phyloP scores from a whole-genome alignment of 73 alveolate species.

The Durusdinium trenchii region DNA sequence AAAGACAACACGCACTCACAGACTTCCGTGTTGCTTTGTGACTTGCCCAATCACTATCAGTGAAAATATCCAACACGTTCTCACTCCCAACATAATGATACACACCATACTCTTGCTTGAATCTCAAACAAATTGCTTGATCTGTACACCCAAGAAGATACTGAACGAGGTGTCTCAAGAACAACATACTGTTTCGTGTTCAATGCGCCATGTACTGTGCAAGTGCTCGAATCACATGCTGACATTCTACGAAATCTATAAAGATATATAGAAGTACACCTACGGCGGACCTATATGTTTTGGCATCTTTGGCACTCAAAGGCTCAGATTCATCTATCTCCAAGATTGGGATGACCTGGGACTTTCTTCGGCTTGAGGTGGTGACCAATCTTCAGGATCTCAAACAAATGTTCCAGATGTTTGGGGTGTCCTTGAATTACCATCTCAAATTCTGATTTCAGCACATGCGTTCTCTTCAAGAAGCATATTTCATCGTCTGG shows the following conservation, averaged over 20 bases:
- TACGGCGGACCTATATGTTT: not conserved
- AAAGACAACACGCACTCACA: not conserved
- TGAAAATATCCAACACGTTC: not conserved
- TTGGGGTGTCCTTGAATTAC: not conserved
- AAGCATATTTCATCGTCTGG: not conserved
- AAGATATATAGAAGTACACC: not conserved
- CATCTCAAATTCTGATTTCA: not conserved
- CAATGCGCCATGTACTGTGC: not conserved
- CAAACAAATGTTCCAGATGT: not conserved
- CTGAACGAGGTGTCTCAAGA: not conserved
- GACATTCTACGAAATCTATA: not conserved
- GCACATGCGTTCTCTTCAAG: not conserved
- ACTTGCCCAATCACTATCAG: constrained; percentile 26
- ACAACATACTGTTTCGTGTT: not conserved
- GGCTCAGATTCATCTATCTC: not conserved
- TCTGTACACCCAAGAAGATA: not conserved
- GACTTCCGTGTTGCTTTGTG: constrained; percentile 1
- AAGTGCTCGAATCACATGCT: not conserved
- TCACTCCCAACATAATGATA: not conserved
- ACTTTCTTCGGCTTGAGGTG: not conserved
- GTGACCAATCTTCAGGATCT: not conserved
- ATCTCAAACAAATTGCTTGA: not conserved
- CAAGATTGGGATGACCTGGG: not conserved
- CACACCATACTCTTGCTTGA: not conserved
- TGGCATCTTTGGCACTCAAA: not conserved